Evolutionary conservation across 2,329 filamentous ascomycete genomes (phyloP).

Genomic region (Aureobasidium sp.): DNA sequence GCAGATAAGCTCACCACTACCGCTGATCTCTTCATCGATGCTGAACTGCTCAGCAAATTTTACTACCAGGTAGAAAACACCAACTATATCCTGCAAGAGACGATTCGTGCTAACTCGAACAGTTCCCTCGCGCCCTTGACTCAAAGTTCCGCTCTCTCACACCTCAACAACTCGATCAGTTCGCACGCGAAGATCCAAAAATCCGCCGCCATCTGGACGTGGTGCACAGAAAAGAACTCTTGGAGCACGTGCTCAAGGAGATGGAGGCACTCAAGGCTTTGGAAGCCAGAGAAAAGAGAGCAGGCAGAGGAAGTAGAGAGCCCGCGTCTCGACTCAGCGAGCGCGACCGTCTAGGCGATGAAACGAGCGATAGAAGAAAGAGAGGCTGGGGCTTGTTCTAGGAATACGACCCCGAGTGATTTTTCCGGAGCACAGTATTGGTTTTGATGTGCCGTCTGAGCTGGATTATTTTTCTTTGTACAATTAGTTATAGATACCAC

Average conservation of each 20-base stretch:
- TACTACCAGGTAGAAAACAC: constrained; percentile 64
- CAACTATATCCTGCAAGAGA: not conserved
- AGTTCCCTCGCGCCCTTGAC: constrained; percentile 87
- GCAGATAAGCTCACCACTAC: constrained; percentile 92
- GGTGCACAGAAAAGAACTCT: constrained; percentile 81
- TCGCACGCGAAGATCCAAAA: constrained; percentile 89
- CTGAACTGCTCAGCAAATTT: constrained; percentile 92
- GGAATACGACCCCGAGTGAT: constrained; percentile 11
- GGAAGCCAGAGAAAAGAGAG: constrained; percentile 63
- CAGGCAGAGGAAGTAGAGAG: constrained; percentile 30
- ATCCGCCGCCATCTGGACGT: constrained; percentile 84
- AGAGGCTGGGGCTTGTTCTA: constrained; percentile 31
- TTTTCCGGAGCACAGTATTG: not conserved
- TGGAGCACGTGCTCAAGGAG: constrained; percentile 90
- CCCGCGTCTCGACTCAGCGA: not conserved
- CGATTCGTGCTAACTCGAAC: not conserved
- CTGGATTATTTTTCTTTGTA: constrained; percentile 1
- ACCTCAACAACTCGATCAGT: constrained; percentile 74
- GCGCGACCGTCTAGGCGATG: constrained; percentile 1
- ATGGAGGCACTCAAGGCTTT: constrained; percentile 86
- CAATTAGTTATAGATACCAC: constrained; percentile 12
- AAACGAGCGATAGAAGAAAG: constrained; percentile 21
- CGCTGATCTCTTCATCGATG: constrained; percentile 93
- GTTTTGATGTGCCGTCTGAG: not conserved
- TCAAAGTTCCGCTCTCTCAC: constrained; percentile 63